Conservation (phyloP, 768 basidiomycete genomes). For the Mycena chlorophos region DNA sequence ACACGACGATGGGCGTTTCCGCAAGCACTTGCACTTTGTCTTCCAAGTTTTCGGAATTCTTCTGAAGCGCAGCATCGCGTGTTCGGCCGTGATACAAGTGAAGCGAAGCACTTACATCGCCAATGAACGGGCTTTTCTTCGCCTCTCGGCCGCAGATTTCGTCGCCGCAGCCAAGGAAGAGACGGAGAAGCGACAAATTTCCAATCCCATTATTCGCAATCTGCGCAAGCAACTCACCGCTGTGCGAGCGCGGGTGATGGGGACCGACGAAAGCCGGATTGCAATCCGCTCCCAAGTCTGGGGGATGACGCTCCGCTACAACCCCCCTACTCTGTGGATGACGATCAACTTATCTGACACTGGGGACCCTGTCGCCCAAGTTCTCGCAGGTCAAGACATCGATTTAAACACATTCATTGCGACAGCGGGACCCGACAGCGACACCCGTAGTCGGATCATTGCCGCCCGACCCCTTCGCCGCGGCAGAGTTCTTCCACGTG, state of each 20-base stretch:
- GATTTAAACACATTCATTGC: conserved; percentile 39
- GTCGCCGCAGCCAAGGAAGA: conserved; percentile 36
- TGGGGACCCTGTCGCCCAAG: conserved; percentile 45
- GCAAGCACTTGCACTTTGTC: conserved; percentile 2
- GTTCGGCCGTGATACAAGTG: not conserved
- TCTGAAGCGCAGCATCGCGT: not conserved
- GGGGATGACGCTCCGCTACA: conserved; percentile 30
- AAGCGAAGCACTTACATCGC: not conserved
- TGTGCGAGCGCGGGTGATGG: conserved; percentile 25
- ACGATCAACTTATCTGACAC: conserved; percentile 44
- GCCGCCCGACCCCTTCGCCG: conserved; percentile 40
- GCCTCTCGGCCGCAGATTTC: not conserved
- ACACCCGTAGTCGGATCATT: conserved; percentile 27
- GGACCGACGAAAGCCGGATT: conserved; percentile 33
- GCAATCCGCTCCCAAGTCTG: conserved; percentile 36
- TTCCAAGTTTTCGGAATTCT: not conserved
- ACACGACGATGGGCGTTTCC: conserved; percentile 33
- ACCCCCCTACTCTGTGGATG: conserved; percentile 41
- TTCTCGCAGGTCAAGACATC: conserved; percentile 44
- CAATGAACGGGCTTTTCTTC: not conserved
- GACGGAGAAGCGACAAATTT: conserved; percentile 13
- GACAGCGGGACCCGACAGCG: conserved; percentile 25
- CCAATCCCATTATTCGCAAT: conserved; percentile 27
- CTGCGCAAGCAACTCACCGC: conserved; percentile 30
- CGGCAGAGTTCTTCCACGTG: conserved; percentile 43